Evolutionary conservation across 2,329 filamentous ascomycete genomes (phyloP).

Genomic region (Aspergillus novoparasiticus): DNA sequence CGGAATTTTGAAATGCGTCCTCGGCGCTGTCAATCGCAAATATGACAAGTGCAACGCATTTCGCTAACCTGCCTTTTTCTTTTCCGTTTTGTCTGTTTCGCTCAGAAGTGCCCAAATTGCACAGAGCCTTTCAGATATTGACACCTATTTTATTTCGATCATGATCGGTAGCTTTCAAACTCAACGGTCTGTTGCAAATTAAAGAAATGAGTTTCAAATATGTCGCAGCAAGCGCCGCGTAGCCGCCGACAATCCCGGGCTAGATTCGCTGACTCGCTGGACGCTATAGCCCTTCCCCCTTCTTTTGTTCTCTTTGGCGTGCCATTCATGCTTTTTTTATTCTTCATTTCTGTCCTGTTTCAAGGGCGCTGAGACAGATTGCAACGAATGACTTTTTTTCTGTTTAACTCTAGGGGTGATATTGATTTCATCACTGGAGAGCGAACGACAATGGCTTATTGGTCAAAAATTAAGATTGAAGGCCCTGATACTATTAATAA

Average conservation of each 20-base stretch:
- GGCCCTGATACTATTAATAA: background rate
- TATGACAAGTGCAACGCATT: slow-evolving; percentile 54
- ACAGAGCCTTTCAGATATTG: background rate
- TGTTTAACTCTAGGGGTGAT: background rate
- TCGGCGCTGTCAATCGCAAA: slow-evolving; percentile 73
- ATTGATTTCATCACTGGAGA: background rate
- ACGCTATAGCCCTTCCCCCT: background rate
- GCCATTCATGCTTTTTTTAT: background rate
- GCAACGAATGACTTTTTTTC: background rate
- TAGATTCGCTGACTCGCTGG: background rate
- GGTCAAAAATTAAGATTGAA: background rate
- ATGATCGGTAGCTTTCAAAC: background rate
- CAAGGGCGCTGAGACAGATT: background rate
- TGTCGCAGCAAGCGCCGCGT: slow-evolving; percentile 17
- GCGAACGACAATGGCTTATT: background rate
- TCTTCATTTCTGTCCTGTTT: background rate
- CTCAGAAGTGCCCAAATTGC: background rate
- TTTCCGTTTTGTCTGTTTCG: background rate
- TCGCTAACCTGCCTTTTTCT: slow-evolving; percentile 10
- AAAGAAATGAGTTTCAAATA: background rate
- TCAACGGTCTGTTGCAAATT: background rate
- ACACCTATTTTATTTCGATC: no score
- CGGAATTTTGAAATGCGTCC: slow-evolving; percentile 76
- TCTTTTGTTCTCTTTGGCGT: background rate
- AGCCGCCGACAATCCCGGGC: slow-evolving; percentile 1